A percentile compares a stretch with the other conserved stretches of the same genome.
Conservation (phyloP, 176 grass and related monocot species). For the Musa beccarii region DNA sequence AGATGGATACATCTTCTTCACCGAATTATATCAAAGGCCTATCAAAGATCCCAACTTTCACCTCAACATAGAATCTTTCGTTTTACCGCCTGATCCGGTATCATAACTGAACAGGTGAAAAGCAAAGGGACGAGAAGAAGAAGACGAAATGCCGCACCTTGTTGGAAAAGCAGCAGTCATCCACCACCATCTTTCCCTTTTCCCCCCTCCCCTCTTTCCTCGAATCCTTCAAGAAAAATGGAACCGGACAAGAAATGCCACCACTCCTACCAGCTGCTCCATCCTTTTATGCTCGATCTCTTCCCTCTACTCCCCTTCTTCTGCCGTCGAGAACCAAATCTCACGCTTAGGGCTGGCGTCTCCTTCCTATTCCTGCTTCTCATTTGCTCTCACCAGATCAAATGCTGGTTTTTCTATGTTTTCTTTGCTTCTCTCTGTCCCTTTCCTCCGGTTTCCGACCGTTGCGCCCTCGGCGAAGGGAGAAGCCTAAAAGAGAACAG, state of each 20-base stretch:
- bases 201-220: not conserved
- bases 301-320: not conserved
- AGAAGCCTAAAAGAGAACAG: not conserved
- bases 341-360: not conserved
- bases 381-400: not conserved
- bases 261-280: not conserved
- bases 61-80: not conserved
- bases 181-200: constrained; percentile 4
- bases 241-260: not conserved
- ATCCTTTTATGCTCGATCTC: not conserved
- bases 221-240: not conserved
- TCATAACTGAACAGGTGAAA: not conserved
- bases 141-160: not conserved
- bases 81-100: not conserved
- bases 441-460: not conserved
- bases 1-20: not conserved
- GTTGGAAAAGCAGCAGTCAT: not conserved
- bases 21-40: not conserved
- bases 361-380: not conserved
- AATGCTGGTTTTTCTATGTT: not conserved
- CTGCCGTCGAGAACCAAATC: not conserved
- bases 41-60: not conserved
- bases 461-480: not conserved
- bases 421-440: not conserved
- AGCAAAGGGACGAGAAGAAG: not conserved